These are phyloP conservation scores for Populus nigra DNA, from an alignment of 345 rosid genomes.

Conservation along the genomic window DNA sequence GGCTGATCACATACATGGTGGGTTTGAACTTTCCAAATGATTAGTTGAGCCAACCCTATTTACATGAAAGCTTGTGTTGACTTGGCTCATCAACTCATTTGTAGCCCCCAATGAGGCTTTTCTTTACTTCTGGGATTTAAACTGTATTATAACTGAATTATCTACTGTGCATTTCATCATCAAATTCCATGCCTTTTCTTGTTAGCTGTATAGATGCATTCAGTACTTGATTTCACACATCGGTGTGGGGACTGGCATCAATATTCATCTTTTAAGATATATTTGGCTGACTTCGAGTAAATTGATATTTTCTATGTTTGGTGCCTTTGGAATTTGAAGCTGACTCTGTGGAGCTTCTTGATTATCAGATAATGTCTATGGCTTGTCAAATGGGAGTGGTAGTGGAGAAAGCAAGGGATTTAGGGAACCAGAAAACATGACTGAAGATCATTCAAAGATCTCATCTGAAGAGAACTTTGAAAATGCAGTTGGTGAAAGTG, in stretches of 20 bases:
- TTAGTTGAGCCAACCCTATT: neutral
- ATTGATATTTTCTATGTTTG: slow-evolving; percentile 14
- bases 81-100: neutral
- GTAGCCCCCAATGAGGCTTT: neutral
- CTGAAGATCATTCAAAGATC: slow-evolving; percentile 21
- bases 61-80: neutral
- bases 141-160: neutral
- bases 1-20: neutral
- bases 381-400: slow-evolving; percentile 23
- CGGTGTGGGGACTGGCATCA: neutral
- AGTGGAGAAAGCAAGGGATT: slow-evolving; percentile 27
- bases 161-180: neutral
- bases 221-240: neutral
- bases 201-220: neutral
- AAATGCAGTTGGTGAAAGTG: slow-evolving; percentile 22
- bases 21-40: neutral
- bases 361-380: slow-evolving; percentile 46
- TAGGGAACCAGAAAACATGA: slow-evolving; percentile 20
- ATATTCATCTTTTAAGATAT: neutral
- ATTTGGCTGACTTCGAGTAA: neutral
- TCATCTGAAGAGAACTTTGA: slow-evolving; percentile 25
- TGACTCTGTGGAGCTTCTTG: slow-evolving; percentile 26
- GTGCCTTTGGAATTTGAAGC: slow-evolving; percentile 17
- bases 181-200: neutral
- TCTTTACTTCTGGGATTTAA: neutral